These are phyloP conservation scores for Leptographium wingfieldii DNA, from an alignment of 2,329 filamentous ascomycete species.

Conservation along the genomic window DNA sequence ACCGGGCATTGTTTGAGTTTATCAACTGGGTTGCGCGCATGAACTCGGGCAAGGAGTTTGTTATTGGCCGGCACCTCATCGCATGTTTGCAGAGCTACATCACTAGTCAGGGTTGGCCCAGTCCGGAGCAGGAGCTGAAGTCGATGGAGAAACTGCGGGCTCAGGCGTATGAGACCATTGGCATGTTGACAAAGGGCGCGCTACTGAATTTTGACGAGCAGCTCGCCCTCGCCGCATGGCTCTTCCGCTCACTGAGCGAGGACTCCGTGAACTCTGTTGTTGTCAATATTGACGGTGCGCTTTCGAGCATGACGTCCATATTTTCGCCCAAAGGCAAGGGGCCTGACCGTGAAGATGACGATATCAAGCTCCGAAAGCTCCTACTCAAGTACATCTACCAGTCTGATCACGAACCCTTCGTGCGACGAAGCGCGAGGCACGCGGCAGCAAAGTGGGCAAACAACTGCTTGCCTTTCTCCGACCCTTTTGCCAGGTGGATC, in stretches of 20 bases:
- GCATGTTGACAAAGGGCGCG: slow-evolving; percentile 59
- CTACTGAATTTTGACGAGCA: slow-evolving; percentile 38
- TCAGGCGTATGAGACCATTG: slow-evolving; percentile 83
- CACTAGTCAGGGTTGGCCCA: slow-evolving; percentile 72
- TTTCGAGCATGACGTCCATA: slow-evolving; percentile 56
- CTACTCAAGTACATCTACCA: slow-evolving; percentile 55
- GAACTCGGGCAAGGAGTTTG: slow-evolving; percentile 45
- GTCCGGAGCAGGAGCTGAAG: slow-evolving; percentile 20
- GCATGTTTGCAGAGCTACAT: slow-evolving; percentile 60
- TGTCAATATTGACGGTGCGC: slow-evolving; percentile 77
- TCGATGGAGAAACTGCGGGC: slow-evolving; percentile 54
- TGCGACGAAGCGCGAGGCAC: slow-evolving; percentile 64
- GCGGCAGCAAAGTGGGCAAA: slow-evolving; percentile 84
- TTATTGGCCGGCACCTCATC: slow-evolving; percentile 40
- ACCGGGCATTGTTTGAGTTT: slow-evolving; percentile 73
- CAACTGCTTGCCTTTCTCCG: slow-evolving; percentile 66
- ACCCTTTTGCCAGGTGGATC: slow-evolving; percentile 74
- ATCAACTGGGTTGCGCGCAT: slow-evolving; percentile 77
- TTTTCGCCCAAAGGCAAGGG: slow-evolving; percentile 20
- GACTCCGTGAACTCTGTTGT: slow-evolving; percentile 66
- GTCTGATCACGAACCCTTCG: slow-evolving; percentile 31
- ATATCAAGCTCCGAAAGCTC: slow-evolving; percentile 32
- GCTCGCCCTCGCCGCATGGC: slow-evolving; percentile 50
- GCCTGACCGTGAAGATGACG: not conserved
- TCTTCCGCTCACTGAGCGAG: slow-evolving; percentile 71